Conservation (phyloP, 805 yeast genomes). For the Brettanomyces custersianus region DNA sequence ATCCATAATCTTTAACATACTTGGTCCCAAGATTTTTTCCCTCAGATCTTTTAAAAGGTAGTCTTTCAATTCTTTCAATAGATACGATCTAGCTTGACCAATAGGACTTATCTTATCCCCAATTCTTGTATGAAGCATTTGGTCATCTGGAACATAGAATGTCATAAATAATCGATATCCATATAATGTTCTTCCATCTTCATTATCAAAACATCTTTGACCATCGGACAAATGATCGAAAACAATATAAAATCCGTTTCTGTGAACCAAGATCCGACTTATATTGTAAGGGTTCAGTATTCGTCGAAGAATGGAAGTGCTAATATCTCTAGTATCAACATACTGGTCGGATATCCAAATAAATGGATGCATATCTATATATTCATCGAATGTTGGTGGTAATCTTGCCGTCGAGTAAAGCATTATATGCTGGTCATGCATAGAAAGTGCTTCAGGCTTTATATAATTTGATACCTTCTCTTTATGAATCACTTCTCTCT, state of each 20-base stretch:
- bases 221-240: slow-evolving; percentile 56
- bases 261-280: slow-evolving; percentile 55
- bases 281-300: slow-evolving; percentile 52
- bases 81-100: slow-evolving; percentile 47
- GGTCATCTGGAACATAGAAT: slow-evolving; percentile 39
- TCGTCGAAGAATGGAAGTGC: slow-evolving; percentile 50
- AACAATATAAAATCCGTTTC: slow-evolving; percentile 60
- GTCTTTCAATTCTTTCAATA: slow-evolving; percentile 55
- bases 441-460: slow-evolving; percentile 10
- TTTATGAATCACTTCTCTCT: background rate
- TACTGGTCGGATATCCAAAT: slow-evolving; percentile 44
- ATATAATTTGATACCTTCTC: background rate
- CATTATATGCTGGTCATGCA: slow-evolving; percentile 25
- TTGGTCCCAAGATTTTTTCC: slow-evolving; percentile 64
- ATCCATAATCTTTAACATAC: slow-evolving; percentile 50
- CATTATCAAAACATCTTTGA: slow-evolving; percentile 46
- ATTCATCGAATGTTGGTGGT: slow-evolving; percentile 39
- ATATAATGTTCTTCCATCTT: slow-evolving; percentile 46
- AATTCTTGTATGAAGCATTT: slow-evolving; percentile 20
- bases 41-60: slow-evolving; percentile 63
- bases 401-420: slow-evolving; percentile 22
- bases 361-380: slow-evolving; percentile 49
- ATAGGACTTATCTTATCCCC: slow-evolving; percentile 28
- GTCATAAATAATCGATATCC: slow-evolving; percentile 50
- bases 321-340: slow-evolving; percentile 38